These are phyloP conservation scores for Microdochium bolleyi DNA, from an alignment of 2,329 filamentous ascomycete species.

Conservation along the genomic window DNA sequence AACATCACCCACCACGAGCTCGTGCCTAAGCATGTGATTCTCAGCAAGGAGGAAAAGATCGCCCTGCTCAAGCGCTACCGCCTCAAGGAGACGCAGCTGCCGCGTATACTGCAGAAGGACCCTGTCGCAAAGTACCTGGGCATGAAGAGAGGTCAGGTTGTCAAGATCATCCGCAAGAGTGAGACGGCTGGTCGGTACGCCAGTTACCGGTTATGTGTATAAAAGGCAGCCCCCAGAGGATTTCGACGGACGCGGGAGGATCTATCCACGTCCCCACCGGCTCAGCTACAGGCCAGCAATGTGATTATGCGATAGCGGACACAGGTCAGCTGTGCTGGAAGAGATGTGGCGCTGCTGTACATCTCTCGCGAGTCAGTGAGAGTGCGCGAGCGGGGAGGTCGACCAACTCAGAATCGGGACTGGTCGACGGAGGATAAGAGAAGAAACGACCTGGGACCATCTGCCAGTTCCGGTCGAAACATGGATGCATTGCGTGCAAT, in stretches of 20 bases:
- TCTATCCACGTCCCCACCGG: too few species aligned
- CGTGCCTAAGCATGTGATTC: conserved; percentile 84
- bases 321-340: too few species aligned
- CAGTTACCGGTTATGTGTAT: conserved; percentile 74
- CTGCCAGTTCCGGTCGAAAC: too few species aligned
- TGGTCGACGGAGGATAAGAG: too few species aligned
- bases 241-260: neutral
- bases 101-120: conserved; percentile 83
- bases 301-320: too few species aligned
- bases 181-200: conserved; percentile 96
- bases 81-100: conserved; percentile 94
- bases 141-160: conserved; percentile 83
- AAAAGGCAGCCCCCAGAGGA: neutral
- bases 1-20: conserved; percentile 98
- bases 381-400: too few species aligned
- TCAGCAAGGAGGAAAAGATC: conserved; percentile 84
- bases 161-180: conserved; percentile 94
- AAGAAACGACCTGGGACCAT: too few species aligned
- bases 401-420: too few species aligned
- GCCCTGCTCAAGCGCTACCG: conserved; percentile 83
- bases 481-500: too few species aligned
- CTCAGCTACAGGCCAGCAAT: too few species aligned
- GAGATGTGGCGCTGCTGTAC: too few species aligned
- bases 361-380: too few species aligned
- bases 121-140: conserved; percentile 90